Evolutionary conservation across 2,329 filamentous ascomycete species (phyloP), one percentile per base, ranked within the genome.

Genomic region (Fonsecaea pedrosoi): DNA sequence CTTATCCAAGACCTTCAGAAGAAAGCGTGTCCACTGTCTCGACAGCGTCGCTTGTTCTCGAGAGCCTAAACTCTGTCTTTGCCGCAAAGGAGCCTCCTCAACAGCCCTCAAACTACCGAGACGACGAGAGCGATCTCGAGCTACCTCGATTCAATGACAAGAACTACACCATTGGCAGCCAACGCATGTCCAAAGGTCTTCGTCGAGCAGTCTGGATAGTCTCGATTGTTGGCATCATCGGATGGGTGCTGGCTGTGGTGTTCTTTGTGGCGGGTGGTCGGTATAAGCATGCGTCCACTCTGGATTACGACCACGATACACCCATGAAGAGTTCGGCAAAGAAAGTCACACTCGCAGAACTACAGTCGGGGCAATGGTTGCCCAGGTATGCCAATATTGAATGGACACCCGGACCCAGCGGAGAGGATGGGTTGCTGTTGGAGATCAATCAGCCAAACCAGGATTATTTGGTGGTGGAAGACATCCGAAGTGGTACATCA

Each of bases 391-490:
- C 82, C 68, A 75, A 74, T 2, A 79, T 84, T 54, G 78, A 80
- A 1, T 84, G 82, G 82, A 80, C 82, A 68, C 77, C 78, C 1
- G 81, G 81, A 1, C 77, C 81, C n/a, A 74, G 80, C 59, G 81
- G 79, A 9, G 79, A 83, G 70, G 95, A 99, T 76, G 95, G 95
- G 1, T 78, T 98, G 66, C 78, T 99, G 71, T 85, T 99, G 21
- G 91, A 97, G 78, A 84, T 86, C 74, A 77, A 77, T 32, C 88
- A 84, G 59, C 74, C 77, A 0, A 87, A 84, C 4, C 88, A 92
- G 73, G 89, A 90, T 66, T 98, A 90, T 73, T 81, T 99, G 62
- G 87, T 95, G 1, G 92, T 97, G 0, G 91, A 97, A 76, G 92
- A 98, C 77, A 90, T 99, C 61, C 87, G 89, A 65, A 84, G 83